Percentiles rank a stretch among this genome's conserved stretches.
These are phyloP conservation scores for Xylariomycetidae sp. DNA, from an alignment of 2,329 filamentous ascomycete genomes.

Conservation along the genomic window DNA sequence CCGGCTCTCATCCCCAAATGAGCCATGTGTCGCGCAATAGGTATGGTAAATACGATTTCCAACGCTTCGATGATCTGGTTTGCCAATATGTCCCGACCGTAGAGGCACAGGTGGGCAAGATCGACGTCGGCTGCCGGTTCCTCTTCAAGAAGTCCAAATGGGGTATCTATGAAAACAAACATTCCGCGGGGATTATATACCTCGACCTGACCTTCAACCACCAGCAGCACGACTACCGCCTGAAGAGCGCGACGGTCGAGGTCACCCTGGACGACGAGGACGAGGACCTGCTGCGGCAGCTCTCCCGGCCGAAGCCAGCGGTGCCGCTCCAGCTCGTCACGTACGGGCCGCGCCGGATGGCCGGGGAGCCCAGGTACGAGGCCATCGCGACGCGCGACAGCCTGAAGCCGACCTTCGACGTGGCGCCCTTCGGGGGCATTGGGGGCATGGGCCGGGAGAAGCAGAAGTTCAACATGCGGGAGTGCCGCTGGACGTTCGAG, in stretches of 20 bases:
- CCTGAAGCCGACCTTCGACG: conserved; percentile 14
- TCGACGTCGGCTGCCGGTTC: conserved; percentile 23
- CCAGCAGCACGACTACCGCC: conserved; percentile 18
- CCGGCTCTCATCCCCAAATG: conserved; percentile 9
- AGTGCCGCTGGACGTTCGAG: conserved; percentile 22
- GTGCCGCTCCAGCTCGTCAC: conserved; percentile 19
- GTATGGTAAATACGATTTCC: conserved; percentile 20
- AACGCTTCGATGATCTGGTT: conserved; percentile 17
- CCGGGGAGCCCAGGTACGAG: conserved; percentile 13
- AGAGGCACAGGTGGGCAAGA: conserved; percentile 14
- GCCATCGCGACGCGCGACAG: conserved; percentile 6
- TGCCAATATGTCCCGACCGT: conserved; percentile 15
- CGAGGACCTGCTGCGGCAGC: conserved; percentile 10
- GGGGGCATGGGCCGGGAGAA: conserved; percentile 19
- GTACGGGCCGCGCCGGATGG: conserved; percentile 19
- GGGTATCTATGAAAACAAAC: conserved; percentile 16
- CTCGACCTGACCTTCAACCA: conserved; percentile 20
- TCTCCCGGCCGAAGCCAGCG: conserved; percentile 2
- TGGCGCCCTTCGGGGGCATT: conserved; percentile 12
- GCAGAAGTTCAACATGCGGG: conserved; percentile 9
- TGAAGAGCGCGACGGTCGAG: conserved; percentile 18
- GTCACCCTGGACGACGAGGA: conserved; percentile 22
- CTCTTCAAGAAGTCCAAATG: conserved; percentile 23
- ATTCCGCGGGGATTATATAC: conserved; percentile 24
- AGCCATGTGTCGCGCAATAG: conserved; percentile 11